Evolutionary conservation across 176 grass and related monocot species (phyloP).

Genomic region (Oryza nivara): DNA sequence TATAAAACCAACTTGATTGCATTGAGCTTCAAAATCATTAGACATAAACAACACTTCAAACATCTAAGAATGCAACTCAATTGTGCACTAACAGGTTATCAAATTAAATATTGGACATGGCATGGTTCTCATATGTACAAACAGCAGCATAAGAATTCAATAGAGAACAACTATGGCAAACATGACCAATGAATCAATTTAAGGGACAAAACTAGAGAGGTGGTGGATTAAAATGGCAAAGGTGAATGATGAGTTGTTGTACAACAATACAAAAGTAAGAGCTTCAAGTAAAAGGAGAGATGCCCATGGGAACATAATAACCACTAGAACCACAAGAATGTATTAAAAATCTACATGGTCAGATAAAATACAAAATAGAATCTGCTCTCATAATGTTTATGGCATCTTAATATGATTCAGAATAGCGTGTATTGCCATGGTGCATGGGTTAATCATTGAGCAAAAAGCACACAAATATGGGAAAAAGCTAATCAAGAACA

Average conservation of each 20-base stretch:
- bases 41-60: not conserved
- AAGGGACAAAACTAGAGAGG: not conserved
- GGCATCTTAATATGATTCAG: constrained; percentile 29
- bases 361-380: not conserved
- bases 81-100: not conserved
- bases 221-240: not conserved
- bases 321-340: not conserved
- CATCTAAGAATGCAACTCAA: not conserved
- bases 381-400: constrained; percentile 33
- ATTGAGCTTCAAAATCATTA: constrained; percentile 25
- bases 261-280: not conserved
- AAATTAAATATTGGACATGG: constrained; percentile 5
- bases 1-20: constrained; percentile 53
- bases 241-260: not conserved
- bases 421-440: constrained; percentile 53
- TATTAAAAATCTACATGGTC: not conserved
- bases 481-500: not conserved
- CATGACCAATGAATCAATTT: not conserved
- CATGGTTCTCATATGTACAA: constrained; percentile 40
- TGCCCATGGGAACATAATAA: not conserved
- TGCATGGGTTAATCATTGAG: constrained; percentile 47
- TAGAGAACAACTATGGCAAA: not conserved
- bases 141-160: not conserved
- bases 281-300: not conserved
- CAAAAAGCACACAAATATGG: constrained; percentile 6